These are phyloP conservation scores for Ceratobasidium sp. DNA, from an alignment of 1,284 basidiomycete species.

Conservation along the genomic window DNA sequence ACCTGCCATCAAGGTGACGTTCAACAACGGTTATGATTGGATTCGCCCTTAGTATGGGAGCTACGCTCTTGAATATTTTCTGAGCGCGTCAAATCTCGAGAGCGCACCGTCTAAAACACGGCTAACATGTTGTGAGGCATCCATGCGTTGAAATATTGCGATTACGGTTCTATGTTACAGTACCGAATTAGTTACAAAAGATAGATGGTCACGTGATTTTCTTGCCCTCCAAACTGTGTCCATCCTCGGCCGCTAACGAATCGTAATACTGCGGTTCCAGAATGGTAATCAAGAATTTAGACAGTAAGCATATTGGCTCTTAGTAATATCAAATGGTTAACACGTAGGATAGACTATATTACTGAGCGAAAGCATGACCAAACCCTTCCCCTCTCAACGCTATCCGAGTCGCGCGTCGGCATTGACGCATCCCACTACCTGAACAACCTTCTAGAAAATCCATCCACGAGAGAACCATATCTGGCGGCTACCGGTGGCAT, in stretches of 20 bases:
- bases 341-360: constrained; percentile 74
- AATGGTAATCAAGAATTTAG: constrained; percentile 38
- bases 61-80: too few relatives aligned
- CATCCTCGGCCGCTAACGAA: constrained; percentile 22
- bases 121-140: too few relatives aligned
- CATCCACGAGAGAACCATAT: constrained; percentile 82
- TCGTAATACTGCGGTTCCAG: neutral
- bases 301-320: constrained; percentile 14
- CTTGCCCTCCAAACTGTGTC: neutral
- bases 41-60: too few relatives aligned
- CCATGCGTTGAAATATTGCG: too few relatives aligned
- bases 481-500: constrained; percentile 94
- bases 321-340: neutral
- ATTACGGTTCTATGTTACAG: too few relatives aligned
- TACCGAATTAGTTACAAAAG: too few relatives aligned
- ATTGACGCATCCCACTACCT: constrained; percentile 97
- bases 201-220: neutral
- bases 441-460: constrained; percentile 75
- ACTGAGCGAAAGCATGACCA: constrained; percentile 86
- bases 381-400: constrained; percentile 79
- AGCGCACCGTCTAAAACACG: too few relatives aligned
- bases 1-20: too few relatives aligned
- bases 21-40: too few relatives aligned
- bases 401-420: constrained; percentile 92
- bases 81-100: too few relatives aligned